A percentile compares a stretch with the other conserved stretches of the same genome.
Evolutionary conservation across 768 basidiomycete species (phyloP).

Genomic region (Thelephora ganbajun): DNA sequence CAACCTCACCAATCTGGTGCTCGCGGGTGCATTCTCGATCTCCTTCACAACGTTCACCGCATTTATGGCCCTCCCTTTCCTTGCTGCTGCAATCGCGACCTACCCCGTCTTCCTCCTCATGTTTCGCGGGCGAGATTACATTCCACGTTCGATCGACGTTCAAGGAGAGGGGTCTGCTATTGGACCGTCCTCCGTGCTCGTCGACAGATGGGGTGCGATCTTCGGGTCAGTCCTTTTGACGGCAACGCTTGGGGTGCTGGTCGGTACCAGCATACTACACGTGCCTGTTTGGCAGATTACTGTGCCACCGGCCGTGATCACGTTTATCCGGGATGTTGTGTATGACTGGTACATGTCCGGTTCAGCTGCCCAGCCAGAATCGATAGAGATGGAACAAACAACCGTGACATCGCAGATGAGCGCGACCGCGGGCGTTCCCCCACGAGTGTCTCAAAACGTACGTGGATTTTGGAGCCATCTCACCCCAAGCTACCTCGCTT

Average conservation of each 20-base stretch:
- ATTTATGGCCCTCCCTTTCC: conserved; percentile 71
- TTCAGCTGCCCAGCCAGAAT: not conserved
- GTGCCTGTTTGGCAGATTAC: conserved; percentile 78
- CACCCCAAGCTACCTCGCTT: conserved; percentile 9
- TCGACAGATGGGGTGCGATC: conserved; percentile 61
- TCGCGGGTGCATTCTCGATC: conserved; percentile 74
- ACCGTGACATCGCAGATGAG: not conserved
- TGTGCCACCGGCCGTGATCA: conserved; percentile 63
- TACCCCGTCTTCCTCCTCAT: conserved; percentile 41
- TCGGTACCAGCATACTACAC: conserved; percentile 62
- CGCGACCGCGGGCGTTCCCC: no score
- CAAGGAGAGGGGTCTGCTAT: conserved; percentile 11
- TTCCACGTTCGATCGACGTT: conserved; percentile 31
- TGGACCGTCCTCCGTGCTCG: conserved; percentile 45
- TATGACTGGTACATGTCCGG: conserved; percentile 16
- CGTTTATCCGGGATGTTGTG: conserved; percentile 52
- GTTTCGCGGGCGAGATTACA: conserved; percentile 38
- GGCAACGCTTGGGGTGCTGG: conserved; percentile 34
- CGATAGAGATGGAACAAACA: conserved; percentile 1
- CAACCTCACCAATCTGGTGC: conserved; percentile 90
- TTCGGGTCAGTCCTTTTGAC: conserved; percentile 59
- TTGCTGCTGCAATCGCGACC: conserved; percentile 45
- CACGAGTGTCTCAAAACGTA: not conserved
- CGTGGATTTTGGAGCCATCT: not conserved
- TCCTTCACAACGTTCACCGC: conserved; percentile 71